phyloP scores from a whole-genome alignment of 2,329 filamentous ascomycete genomes.

The Phaeophleospora eucalypticola region DNA sequence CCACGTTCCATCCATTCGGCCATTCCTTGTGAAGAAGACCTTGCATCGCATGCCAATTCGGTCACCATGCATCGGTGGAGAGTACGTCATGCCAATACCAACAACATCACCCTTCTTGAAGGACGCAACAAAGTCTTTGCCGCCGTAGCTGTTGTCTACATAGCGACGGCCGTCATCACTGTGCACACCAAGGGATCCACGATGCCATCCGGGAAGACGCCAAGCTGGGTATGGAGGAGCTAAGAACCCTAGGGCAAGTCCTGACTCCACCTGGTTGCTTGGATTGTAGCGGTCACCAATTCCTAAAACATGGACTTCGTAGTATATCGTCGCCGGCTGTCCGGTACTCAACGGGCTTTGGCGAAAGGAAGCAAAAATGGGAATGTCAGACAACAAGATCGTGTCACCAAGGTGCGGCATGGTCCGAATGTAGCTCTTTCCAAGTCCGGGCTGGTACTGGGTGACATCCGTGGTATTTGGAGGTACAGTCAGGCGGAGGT shows the following conservation, averaged over 20 bases:
- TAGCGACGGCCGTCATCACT: slow-evolving; percentile 74
- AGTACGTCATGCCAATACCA: slow-evolving; percentile 67
- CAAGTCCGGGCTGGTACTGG: slow-evolving; percentile 45
- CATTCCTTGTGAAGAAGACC: slow-evolving; percentile 69
- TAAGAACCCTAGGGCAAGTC: slow-evolving; percentile 65
- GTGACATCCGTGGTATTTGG: slow-evolving; percentile 40
- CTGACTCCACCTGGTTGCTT: slow-evolving; percentile 41
- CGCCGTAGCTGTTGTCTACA: slow-evolving; percentile 71
- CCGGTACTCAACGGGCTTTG: slow-evolving; percentile 54
- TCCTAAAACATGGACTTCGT: slow-evolving; percentile 59
- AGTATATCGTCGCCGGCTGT: slow-evolving; percentile 61
- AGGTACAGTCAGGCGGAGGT: slow-evolving; percentile 48
- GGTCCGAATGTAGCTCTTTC: slow-evolving; percentile 45
- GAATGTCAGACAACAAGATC: slow-evolving; percentile 63
- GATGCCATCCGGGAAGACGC: slow-evolving; percentile 76
- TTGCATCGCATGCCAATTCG: slow-evolving; percentile 46
- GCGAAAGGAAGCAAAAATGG: slow-evolving; percentile 59
- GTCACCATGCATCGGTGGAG: slow-evolving; percentile 21
- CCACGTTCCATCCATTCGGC: slow-evolving; percentile 59
- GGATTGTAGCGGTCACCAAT: slow-evolving; percentile 35
- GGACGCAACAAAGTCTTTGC: slow-evolving; percentile 61
- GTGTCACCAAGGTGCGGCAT: slow-evolving; percentile 51
- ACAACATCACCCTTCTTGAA: slow-evolving; percentile 64
- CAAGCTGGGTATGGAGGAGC: slow-evolving; percentile 74
- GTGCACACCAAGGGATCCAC: slow-evolving; percentile 70